Evolutionary conservation across 2,329 filamentous ascomycete species (phyloP).

Genomic region (Teratosphaeria destructans): DNA sequence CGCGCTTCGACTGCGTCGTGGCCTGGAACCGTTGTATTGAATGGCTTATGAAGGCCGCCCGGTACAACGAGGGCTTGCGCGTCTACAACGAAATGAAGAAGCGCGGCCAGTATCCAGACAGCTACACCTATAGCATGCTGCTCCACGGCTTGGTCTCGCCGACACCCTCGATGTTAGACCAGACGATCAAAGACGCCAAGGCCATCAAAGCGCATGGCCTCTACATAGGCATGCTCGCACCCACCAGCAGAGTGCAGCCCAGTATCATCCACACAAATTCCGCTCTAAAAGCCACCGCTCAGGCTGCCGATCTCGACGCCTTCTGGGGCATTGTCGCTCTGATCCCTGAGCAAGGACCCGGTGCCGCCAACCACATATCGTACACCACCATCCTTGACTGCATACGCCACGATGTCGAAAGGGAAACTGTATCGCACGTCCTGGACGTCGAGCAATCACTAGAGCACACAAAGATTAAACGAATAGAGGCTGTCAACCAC

Average conservation of each 20-base stretch:
- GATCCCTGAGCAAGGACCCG: slow-evolving; percentile 53
- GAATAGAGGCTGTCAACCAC: slow-evolving; percentile 47
- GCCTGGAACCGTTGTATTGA: slow-evolving; percentile 83
- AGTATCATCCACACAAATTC: slow-evolving; percentile 81
- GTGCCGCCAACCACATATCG: slow-evolving; percentile 58
- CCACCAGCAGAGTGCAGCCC: slow-evolving; percentile 54
- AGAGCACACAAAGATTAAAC: slow-evolving; percentile 18
- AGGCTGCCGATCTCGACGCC: slow-evolving; percentile 64
- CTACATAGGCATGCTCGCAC: slow-evolving; percentile 62
- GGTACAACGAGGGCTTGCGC: slow-evolving; percentile 57
- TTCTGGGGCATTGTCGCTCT: slow-evolving; percentile 68
- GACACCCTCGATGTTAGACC: background rate
- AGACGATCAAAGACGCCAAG: slow-evolving; percentile 38
- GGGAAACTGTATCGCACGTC: slow-evolving; percentile 4
- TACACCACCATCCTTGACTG: slow-evolving; percentile 78
- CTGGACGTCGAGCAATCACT: background rate
- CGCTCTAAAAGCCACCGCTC: slow-evolving; percentile 69
- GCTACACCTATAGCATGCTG: slow-evolving; percentile 73
- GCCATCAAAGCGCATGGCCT: slow-evolving; percentile 61
- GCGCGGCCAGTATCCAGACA: slow-evolving; percentile 66
- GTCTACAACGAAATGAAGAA: slow-evolving; percentile 99
- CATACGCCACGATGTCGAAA: slow-evolving; percentile 42
- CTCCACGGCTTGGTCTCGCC: slow-evolving; percentile 54
- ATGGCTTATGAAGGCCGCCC: slow-evolving; percentile 52
- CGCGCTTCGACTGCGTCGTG: slow-evolving; percentile 53